Base-by-base conservation (phyloP, 208 protist species). In the Trypanosoma grayi region DNA sequence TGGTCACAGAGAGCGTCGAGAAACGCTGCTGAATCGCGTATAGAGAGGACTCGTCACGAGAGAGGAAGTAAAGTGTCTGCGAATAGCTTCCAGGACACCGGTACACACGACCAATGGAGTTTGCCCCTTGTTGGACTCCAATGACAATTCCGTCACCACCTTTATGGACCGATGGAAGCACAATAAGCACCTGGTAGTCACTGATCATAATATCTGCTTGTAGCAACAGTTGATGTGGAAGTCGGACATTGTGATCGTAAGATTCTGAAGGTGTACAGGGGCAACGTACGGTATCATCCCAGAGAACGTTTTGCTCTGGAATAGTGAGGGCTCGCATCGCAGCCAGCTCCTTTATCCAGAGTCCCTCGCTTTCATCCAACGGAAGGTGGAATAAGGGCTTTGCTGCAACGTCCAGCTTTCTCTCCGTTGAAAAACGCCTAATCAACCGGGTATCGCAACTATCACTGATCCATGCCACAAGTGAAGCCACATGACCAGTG, bases 271-370 rank as follows among this genome's bases (percentile, higher is more conserved):
- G 52, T 34, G 39, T 34, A 36, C 41, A 60, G 16, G 81, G 83
- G 20, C 76, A 73, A 30, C 64, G 66, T 14, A 83, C 37, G 13
- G 63, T 66, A 18, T 63, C 40, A 60, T 94, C 87, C 85, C 86
- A 96, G 31, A 81, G 63, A 52, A 78, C 73, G 10, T 39, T 43
- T 7, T 66, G 66, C 46, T 76, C 64, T 39, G 52, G 40, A n/a
- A 96, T 58, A n/a, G 66, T 45, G 48, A 83, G 46, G 36, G 75
- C 76, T 18, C 47, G 55, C 20, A 66, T 46, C 0, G 82, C 31
- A 10, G 73, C 80, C 34, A 79, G 69, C 48, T 96, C 87, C 73
- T 96, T 96, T 33, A 93, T 28, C 85, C 84, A 94, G 33, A 79
- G 48, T 0, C 90, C 90, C 37, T 75, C 80, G 7, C 90, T 87